Base-by-base conservation (phyloP, 2,329 filamentous ascomycete genomes). In the Phyllosticta paracitricarpa region DNA sequence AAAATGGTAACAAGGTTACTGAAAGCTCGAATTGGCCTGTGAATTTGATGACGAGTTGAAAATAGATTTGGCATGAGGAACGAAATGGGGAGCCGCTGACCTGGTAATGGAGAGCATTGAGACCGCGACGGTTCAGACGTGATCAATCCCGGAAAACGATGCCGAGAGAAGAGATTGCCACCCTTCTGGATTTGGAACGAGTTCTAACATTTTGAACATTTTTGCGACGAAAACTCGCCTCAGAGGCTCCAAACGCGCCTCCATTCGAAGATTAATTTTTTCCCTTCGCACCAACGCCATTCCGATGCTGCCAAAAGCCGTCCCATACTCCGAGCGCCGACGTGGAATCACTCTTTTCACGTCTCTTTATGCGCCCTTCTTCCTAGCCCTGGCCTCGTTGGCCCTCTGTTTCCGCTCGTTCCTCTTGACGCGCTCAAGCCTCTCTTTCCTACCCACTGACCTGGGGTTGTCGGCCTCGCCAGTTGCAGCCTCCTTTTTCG, bases 381-480 rank as follows among this genome's bases (percentile, higher is more conserved):
- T 90, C 66, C 85, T 80, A 74, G 84, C 85, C 68, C 89, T 83
- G 66, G 80, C 82, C 76, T 93, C 90, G 69, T 82, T 78, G 51
- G 73, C 70, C 59, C 75, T 71, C 69, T 74, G 71, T 67, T 72
- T 75, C 67, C 75, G 71, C 68, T 77, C 75, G 57, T 77, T 75
- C 65, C 76, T 69, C 67, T 70, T 72, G 17, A 74, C 66, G 62
- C 71, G 69, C 57, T 62, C 75, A 64, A 75, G 82, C 73, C 84
- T 82, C 66, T 84, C 84, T 70, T 83, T 87, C 63, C 83, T 84
- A 60, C 79, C 78, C 63, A 84, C 78, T 64, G 79, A 84, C 65
- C 83, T 84, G 62, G 68, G 67, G 65, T 77, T 74, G 6, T 83
- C 85, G 66, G 86, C 81, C 75, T 88, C 84, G 64, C 76, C 77